These are phyloP conservation scores for Isatis lusitanica DNA, from an alignment of 441 rosid genomes.

Conservation along the genomic window DNA sequence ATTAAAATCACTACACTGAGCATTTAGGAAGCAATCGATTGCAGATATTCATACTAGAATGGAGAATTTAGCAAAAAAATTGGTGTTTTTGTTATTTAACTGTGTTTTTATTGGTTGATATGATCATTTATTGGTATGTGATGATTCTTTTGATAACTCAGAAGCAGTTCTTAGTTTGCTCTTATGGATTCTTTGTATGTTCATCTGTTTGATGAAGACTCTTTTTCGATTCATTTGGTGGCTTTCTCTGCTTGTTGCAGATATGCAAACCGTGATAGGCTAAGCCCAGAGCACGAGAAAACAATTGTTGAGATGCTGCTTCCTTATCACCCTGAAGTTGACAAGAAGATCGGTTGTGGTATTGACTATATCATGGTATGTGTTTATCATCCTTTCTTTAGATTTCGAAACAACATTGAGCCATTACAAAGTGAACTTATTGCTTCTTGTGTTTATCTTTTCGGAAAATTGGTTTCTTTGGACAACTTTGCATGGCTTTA, in stretches of 20 bases:
- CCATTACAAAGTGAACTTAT: not conserved
- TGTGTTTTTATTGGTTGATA: too few relatives aligned
- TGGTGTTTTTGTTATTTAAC: not conserved
- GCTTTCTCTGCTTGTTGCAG: constrained; percentile 40
- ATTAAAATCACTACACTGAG: too few relatives aligned
- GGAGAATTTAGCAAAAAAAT: too few relatives aligned
- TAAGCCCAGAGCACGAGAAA: constrained; percentile 70
- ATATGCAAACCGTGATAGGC: constrained; percentile 67
- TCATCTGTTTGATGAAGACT: not conserved
- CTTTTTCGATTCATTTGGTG: not conserved
- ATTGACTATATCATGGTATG: constrained; percentile 79
- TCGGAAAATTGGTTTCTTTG: not conserved
- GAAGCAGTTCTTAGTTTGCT: constrained; percentile 6
- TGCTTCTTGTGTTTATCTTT: not conserved
- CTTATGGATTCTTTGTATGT: not conserved
- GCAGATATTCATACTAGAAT: not conserved
- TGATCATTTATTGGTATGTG: too few relatives aligned
- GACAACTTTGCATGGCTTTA: not conserved
- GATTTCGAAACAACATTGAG: not conserved
- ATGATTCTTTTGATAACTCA: not conserved
- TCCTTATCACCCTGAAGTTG: constrained; percentile 81
- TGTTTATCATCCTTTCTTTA: constrained; percentile 14
- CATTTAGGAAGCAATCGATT: not conserved
- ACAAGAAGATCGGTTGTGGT: constrained; percentile 84
- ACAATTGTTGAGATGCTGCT: constrained; percentile 71